Evolutionary conservation across 176 grass and related monocot genomes (phyloP).

Genomic region (Oryza longistaminata): DNA sequence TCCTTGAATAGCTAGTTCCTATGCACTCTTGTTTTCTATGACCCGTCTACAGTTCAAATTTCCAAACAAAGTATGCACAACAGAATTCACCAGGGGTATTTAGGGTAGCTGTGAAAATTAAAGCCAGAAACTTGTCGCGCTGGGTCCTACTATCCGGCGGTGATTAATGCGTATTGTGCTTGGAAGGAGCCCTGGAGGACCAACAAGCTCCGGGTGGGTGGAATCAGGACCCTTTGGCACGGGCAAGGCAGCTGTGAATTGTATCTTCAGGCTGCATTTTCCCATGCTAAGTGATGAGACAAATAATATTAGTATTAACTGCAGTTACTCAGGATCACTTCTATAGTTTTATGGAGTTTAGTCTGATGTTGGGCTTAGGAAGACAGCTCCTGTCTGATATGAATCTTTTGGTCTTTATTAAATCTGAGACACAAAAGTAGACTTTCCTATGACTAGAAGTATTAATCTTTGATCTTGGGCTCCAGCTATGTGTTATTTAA

Average conservation of each 20-base stretch:
- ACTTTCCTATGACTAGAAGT: not conserved
- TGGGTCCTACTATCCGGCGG: not conserved
- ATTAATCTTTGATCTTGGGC: not conserved
- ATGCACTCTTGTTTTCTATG: not conserved
- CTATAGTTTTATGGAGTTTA: not conserved
- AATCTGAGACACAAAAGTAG: not conserved
- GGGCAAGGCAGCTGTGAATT: too few species aligned
- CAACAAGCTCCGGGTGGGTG: too few species aligned
- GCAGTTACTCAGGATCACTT: not conserved
- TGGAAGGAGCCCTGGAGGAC: too few species aligned
- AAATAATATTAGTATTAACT: not conserved
- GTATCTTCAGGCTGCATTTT: too few species aligned
- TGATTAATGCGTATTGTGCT: too few species aligned
- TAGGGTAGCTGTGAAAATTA: not conserved
- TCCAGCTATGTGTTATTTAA: not conserved
- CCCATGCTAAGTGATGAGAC: too few species aligned
- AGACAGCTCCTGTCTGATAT: not conserved
- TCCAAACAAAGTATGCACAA: not conserved
- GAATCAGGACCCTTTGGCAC: too few species aligned
- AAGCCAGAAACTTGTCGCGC: not conserved
- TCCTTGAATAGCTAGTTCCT: not conserved
- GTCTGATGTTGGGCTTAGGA: not conserved
- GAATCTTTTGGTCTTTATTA: not conserved
- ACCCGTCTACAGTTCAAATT: not conserved
- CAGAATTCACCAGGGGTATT: not conserved